Evolutionary conservation across 1,284 basidiomycete species (phyloP).

Genomic region (Heterobasidion occidentale): DNA sequence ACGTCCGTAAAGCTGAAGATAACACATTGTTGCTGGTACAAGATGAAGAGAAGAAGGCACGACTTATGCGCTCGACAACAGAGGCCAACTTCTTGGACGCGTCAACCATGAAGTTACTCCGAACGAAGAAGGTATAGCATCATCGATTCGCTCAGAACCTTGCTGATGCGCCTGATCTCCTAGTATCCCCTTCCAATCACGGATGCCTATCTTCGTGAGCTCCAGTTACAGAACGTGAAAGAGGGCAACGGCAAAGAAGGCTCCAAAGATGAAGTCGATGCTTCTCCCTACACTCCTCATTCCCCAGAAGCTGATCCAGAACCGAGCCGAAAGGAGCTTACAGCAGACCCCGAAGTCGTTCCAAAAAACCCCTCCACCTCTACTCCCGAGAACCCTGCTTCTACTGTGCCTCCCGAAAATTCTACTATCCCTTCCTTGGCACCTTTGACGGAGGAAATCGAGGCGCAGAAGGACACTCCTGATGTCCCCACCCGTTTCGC

Average conservation of each 20-base stretch:
- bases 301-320: not conserved
- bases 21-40: slow-evolving; percentile 35
- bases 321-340: not conserved
- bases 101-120: slow-evolving; percentile 49
- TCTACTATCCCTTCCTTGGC: slow-evolving; percentile 12
- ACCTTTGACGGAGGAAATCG: slow-evolving; percentile 15
- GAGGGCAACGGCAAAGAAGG: slow-evolving; percentile 14
- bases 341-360: not conserved
- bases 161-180: not conserved
- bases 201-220: slow-evolving; percentile 49
- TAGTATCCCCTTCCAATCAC: slow-evolving; percentile 66
- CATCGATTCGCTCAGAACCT: not conserved
- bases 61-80: slow-evolving; percentile 39
- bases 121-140: slow-evolving; percentile 53
- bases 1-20: slow-evolving; percentile 39
- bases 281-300: not conserved
- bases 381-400: not conserved
- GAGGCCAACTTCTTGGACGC: slow-evolving; percentile 72
- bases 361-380: not conserved
- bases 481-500: slow-evolving; percentile 65
- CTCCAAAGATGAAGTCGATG: not conserved
- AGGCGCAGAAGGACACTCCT: slow-evolving; percentile 40
- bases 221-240: slow-evolving; percentile 36
- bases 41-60: slow-evolving; percentile 54
- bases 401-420: not conserved